Evolutionary conservation across 2,329 filamentous ascomycete genomes (phyloP).

Genomic region (Pseudocercospora fijiensis): DNA sequence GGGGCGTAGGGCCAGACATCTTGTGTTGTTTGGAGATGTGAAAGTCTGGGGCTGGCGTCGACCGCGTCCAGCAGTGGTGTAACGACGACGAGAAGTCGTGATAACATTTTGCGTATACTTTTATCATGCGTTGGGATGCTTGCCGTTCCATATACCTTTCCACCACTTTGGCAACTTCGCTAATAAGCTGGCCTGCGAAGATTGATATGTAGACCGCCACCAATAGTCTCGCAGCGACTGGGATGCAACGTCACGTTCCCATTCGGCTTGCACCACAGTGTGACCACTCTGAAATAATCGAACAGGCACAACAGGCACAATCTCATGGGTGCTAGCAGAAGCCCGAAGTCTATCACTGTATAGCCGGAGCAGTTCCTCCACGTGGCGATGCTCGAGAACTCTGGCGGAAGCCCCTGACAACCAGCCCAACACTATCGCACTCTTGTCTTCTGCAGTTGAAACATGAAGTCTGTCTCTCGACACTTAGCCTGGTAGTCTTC

Average conservation of each 20-base stretch:
- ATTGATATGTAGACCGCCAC: not conserved
- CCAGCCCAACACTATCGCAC: not conserved
- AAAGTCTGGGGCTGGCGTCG: not conserved
- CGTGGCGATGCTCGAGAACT: not conserved
- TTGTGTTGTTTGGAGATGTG: not conserved
- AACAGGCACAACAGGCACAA: not conserved
- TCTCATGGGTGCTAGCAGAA: not conserved
- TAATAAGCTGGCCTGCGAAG: not conserved
- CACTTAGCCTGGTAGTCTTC: constrained; percentile 12
- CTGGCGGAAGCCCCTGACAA: not conserved
- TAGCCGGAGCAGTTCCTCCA: not conserved
- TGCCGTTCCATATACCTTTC: not conserved
- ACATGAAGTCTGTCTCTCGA: constrained; percentile 3
- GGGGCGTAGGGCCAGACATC: constrained; percentile 30
- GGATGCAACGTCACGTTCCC: not conserved
- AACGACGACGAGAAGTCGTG: constrained; percentile 2
- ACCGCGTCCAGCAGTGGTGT: constrained; percentile 5
- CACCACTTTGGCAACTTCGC: not conserved
- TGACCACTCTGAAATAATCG: not conserved
- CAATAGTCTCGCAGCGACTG: not conserved
- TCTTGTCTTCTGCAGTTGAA: constrained; percentile 6
- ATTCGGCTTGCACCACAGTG: not conserved
- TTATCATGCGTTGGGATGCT: not conserved
- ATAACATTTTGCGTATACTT: constrained; percentile 6
- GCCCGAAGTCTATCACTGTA: not conserved